Evolutionary conservation across 371 early-diverging fungal species (phyloP).

Genomic region (Syncephalastrum sp.): DNA sequence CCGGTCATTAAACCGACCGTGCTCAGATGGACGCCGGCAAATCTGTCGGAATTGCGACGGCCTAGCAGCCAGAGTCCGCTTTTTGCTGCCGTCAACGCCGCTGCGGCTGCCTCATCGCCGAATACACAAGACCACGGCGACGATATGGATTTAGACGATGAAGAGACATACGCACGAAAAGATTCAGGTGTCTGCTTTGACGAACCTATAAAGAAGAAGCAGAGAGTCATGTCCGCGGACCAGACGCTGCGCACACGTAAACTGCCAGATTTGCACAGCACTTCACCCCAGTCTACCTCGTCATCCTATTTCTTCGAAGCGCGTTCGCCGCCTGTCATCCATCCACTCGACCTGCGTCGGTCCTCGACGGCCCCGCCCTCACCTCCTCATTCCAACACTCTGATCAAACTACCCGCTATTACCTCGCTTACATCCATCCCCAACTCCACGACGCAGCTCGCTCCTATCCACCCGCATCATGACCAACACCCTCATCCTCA

Average conservation of each 20-base stretch:
- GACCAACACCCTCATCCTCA: slow-evolving; percentile 16
- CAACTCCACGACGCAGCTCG: slow-evolving; percentile 13
- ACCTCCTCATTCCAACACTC: slow-evolving; percentile 8
- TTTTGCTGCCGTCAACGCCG: slow-evolving; percentile 1
- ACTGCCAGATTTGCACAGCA: slow-evolving; percentile 25
- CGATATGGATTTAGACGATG: slow-evolving; percentile 6
- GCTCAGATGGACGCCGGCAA: slow-evolving; percentile 32
- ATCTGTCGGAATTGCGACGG: slow-evolving; percentile 9
- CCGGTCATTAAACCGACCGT: slow-evolving; percentile 48
- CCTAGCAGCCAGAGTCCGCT: neutral
- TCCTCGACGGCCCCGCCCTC: slow-evolving; percentile 17
- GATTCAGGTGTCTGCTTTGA: slow-evolving; percentile 39
- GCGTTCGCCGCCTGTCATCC: slow-evolving; percentile 17
- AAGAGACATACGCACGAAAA: slow-evolving; percentile 19
- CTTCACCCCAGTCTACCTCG: slow-evolving; percentile 17
- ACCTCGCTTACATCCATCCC: slow-evolving; percentile 16
- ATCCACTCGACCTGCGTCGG: slow-evolving; percentile 26
- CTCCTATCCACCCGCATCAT: slow-evolving; percentile 17
- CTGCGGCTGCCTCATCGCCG: no score
- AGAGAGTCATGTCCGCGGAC: slow-evolving; percentile 29
- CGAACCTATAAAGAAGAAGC: slow-evolving; percentile 33
- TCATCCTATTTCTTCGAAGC: slow-evolving; percentile 12
- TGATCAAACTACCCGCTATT: slow-evolving; percentile 20
- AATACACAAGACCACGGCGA: no score
- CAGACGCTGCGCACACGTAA: slow-evolving; percentile 21